Conservation (phyloP, 495 filamentous ascomycete genomes). For the Podospora bellae-mahoneyi region DNA sequence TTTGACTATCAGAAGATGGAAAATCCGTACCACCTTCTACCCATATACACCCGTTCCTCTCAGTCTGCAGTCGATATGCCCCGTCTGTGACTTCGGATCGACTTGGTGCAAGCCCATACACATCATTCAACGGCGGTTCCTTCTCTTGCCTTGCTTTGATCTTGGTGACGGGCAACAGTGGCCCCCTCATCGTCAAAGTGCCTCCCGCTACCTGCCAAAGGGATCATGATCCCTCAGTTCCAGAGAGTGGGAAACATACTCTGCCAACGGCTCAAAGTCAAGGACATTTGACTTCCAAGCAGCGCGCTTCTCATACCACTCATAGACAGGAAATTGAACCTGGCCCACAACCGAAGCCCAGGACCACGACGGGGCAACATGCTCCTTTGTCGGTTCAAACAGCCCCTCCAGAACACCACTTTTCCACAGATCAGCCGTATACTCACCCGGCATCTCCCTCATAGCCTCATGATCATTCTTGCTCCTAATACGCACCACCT, state of each 20-base stretch:
- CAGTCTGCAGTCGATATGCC: conserved; percentile 11
- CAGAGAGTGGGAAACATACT: conserved; percentile 12
- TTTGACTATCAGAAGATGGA: background rate
- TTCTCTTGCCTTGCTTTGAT: conserved; percentile 6
- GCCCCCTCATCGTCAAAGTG: conserved; percentile 15
- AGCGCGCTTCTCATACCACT: conserved; percentile 20
- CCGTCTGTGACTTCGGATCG: conserved; percentile 18
- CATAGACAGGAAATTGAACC: conserved; percentile 26
- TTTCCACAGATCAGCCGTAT: conserved; percentile 31
- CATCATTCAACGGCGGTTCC: conserved; percentile 6
- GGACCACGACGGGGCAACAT: conserved; percentile 38
- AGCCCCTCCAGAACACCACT: conserved; percentile 28
- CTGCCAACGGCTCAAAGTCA: conserved; percentile 24
- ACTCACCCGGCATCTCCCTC: background rate
- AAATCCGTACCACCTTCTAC: conserved; percentile 27
- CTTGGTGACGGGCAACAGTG: conserved; percentile 15
- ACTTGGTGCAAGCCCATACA: conserved; percentile 16
- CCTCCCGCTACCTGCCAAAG: conserved; percentile 9
- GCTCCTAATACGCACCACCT: conserved; percentile 12
- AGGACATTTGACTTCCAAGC: conserved; percentile 18
- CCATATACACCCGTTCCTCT: conserved; percentile 11
- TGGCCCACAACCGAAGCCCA: conserved; percentile 36
- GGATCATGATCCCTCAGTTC: conserved; percentile 9
- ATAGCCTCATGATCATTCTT: background rate
- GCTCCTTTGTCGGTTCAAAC: conserved; percentile 9